Conservation (phyloP, 2,329 filamentous ascomycete genomes). For the Apiospora kogelbergensis region DNA sequence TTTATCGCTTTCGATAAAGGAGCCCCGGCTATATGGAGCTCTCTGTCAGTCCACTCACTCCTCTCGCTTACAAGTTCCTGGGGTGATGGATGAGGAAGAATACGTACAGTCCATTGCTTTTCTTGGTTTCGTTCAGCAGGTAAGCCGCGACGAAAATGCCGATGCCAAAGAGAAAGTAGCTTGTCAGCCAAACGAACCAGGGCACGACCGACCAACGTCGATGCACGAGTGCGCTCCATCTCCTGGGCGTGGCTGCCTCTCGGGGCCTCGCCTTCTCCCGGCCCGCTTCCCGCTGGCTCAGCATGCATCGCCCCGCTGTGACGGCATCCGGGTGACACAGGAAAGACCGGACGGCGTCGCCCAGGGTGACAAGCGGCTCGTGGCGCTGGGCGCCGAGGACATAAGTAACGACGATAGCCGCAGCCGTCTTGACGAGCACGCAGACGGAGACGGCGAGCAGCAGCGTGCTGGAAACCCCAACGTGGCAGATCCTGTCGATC, state of each 20-base stretch:
- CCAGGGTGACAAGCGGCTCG: constrained; percentile 48
- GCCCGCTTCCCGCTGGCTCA: constrained; percentile 16
- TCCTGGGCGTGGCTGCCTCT: constrained; percentile 11
- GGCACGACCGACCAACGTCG: constrained; percentile 17
- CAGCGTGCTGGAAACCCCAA: constrained; percentile 20
- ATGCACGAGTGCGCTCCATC: constrained; percentile 13
- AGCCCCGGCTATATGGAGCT: not conserved
- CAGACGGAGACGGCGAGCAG: constrained; percentile 24
- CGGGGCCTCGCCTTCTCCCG: constrained; percentile 9
- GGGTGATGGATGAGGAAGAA: not conserved
- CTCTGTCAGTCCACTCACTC: not conserved
- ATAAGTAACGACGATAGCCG: constrained; percentile 22
- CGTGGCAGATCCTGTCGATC: constrained; percentile 18
- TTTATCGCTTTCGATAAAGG: constrained; percentile 8
- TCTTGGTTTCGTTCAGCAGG: not conserved
- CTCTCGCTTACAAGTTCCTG: not conserved
- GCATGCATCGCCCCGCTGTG: constrained; percentile 29
- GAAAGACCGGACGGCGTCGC: constrained; percentile 52
- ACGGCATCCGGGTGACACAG: constrained; percentile 43
- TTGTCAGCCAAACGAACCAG: constrained; percentile 18
- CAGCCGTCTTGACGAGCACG: constrained; percentile 41
- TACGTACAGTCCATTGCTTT: not conserved
- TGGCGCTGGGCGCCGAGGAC: constrained; percentile 29
- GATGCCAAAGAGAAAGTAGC: constrained; percentile 18
- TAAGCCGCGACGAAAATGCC: constrained; percentile 15